A percentile compares a stretch with the other conserved stretches of the same genome.
These are phyloP conservation scores for Pythium rhizo-oryzae DNA, from an alignment of 352 stramenopile species.

Conservation along the genomic window DNA sequence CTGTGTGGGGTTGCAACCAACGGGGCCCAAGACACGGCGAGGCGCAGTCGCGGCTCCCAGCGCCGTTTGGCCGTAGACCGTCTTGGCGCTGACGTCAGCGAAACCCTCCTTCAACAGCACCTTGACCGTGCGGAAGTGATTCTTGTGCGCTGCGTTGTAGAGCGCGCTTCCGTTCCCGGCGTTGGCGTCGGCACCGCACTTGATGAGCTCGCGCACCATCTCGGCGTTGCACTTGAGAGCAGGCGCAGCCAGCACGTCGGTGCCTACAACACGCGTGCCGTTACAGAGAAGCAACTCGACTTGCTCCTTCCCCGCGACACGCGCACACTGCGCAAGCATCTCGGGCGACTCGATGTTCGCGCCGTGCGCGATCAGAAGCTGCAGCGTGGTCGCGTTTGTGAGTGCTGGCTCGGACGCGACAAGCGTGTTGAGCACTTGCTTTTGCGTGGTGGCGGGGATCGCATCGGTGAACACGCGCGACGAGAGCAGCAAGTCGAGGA, in stretches of 20 bases:
- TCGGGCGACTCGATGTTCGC: not conserved
- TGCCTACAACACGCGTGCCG: not conserved
- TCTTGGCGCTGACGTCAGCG: not conserved
- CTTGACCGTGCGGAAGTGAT: not conserved
- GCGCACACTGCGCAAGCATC: not conserved
- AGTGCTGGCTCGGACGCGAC: not conserved
- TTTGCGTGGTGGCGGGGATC: not conserved
- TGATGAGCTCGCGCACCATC: not conserved
- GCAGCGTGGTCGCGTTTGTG: not conserved
- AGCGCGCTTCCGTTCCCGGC: not conserved
- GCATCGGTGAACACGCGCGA: not conserved
- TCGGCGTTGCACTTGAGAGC: not conserved
- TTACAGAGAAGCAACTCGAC: not conserved
- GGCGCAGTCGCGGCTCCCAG: not conserved
- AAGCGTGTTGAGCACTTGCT: not conserved
- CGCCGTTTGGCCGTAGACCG: not conserved
- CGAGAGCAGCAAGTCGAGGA: not conserved
- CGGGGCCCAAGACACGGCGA: too few species aligned
- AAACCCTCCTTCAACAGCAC: not conserved
- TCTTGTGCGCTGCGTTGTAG: not conserved
- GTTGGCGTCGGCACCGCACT: not conserved
- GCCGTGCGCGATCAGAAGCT: not conserved
- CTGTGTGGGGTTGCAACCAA: not conserved
- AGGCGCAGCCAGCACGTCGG: not conserved
- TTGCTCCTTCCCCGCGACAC: not conserved